These are phyloP conservation scores for Penicillium canariense DNA, from an alignment of 495 filamentous ascomycete species.

Conservation along the genomic window DNA sequence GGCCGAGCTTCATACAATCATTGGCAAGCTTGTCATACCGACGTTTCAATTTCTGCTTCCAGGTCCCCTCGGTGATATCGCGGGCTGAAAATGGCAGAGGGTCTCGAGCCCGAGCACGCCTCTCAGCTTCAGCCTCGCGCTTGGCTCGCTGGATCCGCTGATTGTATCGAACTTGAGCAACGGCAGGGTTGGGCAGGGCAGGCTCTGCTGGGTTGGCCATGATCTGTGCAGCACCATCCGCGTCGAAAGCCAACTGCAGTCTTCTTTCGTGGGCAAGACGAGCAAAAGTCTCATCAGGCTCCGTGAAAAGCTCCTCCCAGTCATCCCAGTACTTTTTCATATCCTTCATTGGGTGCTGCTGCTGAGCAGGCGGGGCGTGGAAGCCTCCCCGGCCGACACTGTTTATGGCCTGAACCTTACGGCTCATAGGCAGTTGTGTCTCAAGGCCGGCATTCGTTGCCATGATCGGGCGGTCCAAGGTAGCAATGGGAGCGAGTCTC, in stretches of 20 bases:
- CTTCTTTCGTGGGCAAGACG: background rate
- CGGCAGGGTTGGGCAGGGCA: background rate
- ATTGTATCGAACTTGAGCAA: background rate
- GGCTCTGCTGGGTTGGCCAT: background rate
- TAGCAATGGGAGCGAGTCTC: background rate
- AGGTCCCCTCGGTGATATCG: background rate
- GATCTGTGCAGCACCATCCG: background rate
- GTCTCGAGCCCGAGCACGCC: background rate
- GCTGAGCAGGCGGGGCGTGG: background rate
- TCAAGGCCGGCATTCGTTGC: background rate
- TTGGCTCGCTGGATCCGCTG: background rate
- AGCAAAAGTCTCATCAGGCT: background rate
- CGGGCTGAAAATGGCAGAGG: background rate
- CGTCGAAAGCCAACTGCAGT: background rate
- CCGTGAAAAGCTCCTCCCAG: background rate
- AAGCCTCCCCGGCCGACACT: background rate
- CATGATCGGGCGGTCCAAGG: background rate
- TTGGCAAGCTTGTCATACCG: background rate
- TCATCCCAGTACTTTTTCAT: background rate
- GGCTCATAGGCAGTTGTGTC: background rate
- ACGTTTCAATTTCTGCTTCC: background rate
- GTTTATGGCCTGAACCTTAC: background rate
- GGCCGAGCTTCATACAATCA: background rate
- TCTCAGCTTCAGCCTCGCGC: background rate
- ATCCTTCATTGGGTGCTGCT: background rate